Conservation (phyloP, 1,284 basidiomycete species). For the Leccinum insigne region DNA sequence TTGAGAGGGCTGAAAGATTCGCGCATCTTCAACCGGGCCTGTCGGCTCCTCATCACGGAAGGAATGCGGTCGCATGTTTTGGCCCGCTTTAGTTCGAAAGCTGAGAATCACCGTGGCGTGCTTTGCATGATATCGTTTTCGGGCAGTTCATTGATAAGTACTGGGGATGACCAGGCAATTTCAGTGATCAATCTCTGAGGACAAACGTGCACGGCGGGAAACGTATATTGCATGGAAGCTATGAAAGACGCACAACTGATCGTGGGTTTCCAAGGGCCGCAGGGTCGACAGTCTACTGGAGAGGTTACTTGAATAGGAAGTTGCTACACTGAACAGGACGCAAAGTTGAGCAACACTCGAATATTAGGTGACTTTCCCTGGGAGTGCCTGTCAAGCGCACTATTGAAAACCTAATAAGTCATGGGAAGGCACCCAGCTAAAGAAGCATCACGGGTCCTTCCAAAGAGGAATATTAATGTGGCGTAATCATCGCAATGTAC, state of each 20-base stretch:
- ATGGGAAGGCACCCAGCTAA: background rate
- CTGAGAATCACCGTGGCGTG: background rate
- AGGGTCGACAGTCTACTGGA: background rate
- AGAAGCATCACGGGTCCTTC: background rate
- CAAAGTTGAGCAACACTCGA: background rate
- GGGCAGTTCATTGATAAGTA: background rate
- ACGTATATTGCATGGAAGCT: background rate
- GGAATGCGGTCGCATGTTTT: background rate
- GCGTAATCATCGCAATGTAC: background rate
- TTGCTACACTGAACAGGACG: background rate
- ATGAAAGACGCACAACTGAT: background rate
- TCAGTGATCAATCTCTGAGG: background rate
- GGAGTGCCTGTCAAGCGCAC: background rate
- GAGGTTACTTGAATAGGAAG: background rate
- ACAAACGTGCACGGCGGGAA: background rate
- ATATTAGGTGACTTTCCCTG: background rate
- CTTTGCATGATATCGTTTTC: background rate
- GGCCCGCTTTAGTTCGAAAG: background rate
- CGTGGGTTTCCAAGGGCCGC: background rate
- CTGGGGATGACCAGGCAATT: rapidly evolving
- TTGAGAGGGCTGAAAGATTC: background rate
- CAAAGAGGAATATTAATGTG: background rate
- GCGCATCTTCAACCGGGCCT: background rate
- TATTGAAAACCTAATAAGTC: background rate
- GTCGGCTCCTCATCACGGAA: background rate